Percentiles rank a stretch among this genome's conserved stretches.
Evolutionary conservation across 2,329 filamentous ascomycete genomes (phyloP).

Genomic region (Ophiocordyceps sinensis): DNA sequence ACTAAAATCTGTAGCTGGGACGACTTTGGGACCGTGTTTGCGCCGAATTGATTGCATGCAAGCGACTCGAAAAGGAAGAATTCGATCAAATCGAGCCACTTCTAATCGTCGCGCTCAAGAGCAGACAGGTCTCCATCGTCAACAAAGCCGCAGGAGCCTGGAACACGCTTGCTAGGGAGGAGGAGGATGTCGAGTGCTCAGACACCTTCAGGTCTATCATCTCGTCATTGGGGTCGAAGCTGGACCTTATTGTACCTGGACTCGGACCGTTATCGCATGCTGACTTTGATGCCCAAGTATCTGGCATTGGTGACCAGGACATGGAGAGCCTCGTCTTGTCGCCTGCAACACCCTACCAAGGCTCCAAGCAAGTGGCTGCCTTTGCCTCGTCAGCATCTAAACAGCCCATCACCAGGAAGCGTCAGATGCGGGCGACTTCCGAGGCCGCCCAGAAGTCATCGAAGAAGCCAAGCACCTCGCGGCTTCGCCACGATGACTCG

Average conservation of each 20-base stretch:
- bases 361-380: conserved; percentile 5
- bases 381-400: conserved; percentile 7
- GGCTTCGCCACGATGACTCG: conserved; percentile 64
- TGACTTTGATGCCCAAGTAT: conserved; percentile 23
- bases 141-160: conserved; percentile 41
- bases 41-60: conserved; percentile 18
- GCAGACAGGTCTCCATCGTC: conserved; percentile 39
- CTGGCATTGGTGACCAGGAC: conserved; percentile 35
- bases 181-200: conserved; percentile 49
- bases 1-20: conserved; percentile 27
- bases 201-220: conserved; percentile 47
- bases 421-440: conserved; percentile 13
- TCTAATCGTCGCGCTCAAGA: conserved; percentile 41
- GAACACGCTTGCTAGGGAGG: conserved; percentile 54
- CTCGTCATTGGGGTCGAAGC: conserved; percentile 39
- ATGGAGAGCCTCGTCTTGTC: conserved; percentile 22
- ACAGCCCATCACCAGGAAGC: conserved; percentile 12
- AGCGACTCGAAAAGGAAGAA: conserved; percentile 25
- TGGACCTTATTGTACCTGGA: conserved; percentile 31
- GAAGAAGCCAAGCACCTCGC: conserved; percentile 26
- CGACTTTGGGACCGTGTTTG: conserved; percentile 36
- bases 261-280: conserved; percentile 19
- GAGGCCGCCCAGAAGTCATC: conserved; percentile 10
- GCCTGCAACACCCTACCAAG: conserved; percentile 14
- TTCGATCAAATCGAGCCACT: conserved; percentile 39